These are phyloP conservation scores for Metschnikowia peoriensis DNA, from an alignment of 805 yeast species.

Conservation along the genomic window DNA sequence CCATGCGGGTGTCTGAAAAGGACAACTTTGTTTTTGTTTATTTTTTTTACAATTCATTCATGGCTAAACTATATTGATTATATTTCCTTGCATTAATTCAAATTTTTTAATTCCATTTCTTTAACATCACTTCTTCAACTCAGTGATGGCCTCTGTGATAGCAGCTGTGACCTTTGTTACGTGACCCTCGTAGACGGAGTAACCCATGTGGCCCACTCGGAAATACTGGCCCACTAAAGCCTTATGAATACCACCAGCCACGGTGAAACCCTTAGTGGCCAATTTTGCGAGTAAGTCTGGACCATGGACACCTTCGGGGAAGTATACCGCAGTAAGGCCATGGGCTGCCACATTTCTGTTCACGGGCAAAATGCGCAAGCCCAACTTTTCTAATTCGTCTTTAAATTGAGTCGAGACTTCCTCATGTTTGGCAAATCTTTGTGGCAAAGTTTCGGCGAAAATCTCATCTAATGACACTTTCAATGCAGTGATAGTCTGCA, in stretches of 20 bases:
- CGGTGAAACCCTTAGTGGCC: slow-evolving; percentile 63
- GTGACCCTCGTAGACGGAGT: slow-evolving; percentile 50
- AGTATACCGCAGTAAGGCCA: slow-evolving; percentile 82
- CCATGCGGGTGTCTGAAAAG: too few species aligned
- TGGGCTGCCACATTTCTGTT: slow-evolving; percentile 66
- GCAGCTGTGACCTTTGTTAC: slow-evolving; percentile 34
- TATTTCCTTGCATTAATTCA: too few species aligned
- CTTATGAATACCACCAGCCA: slow-evolving; percentile 90
- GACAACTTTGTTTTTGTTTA: too few species aligned
- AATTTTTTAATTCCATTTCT: too few species aligned
- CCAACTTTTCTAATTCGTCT: slow-evolving; percentile 51
- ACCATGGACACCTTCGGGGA: slow-evolving; percentile 73
- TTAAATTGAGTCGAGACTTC: slow-evolving; percentile 66
- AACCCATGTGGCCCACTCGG: slow-evolving; percentile 97
- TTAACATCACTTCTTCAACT: slow-evolving; percentile 10
- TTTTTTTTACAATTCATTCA: too few species aligned
- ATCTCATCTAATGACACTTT: slow-evolving; percentile 74
- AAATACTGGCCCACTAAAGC: slow-evolving; percentile 79
- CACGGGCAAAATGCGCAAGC: slow-evolving; percentile 68
- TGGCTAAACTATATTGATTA: too few species aligned
- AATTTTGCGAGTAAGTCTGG: slow-evolving; percentile 59
- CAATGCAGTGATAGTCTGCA: slow-evolving; percentile 80
- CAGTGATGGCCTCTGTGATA: slow-evolving; percentile 27
- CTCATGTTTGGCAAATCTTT: slow-evolving; percentile 62
- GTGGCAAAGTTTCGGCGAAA: slow-evolving; percentile 51